These are phyloP conservation scores for Ophiostoma quercus DNA, from an alignment of 2,329 filamentous ascomycete species.

Conservation along the genomic window DNA sequence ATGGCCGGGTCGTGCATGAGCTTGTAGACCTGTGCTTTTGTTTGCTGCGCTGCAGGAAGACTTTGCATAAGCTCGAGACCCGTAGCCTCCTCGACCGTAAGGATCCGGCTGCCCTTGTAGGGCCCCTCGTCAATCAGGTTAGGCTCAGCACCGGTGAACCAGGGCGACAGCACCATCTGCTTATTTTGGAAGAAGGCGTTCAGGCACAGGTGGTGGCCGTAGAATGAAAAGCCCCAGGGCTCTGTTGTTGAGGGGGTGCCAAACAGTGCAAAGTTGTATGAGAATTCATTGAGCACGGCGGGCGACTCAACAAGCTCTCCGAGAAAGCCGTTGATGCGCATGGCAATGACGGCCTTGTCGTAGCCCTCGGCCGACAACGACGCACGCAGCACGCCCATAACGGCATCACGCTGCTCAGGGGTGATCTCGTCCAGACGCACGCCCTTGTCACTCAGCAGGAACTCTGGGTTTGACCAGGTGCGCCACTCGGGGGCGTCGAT, in stretches of 20 bases:
- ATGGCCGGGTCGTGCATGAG: slow-evolving; percentile 59
- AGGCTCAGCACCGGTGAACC: slow-evolving; percentile 76
- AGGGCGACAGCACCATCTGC: slow-evolving; percentile 66
- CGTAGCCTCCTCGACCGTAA: slow-evolving; percentile 57
- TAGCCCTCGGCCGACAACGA: slow-evolving; percentile 67
- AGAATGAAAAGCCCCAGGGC: slow-evolving; percentile 70
- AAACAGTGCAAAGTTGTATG: slow-evolving; percentile 48
- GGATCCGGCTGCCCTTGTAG: slow-evolving; percentile 58
- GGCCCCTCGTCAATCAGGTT: slow-evolving; percentile 65
- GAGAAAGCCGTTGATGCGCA: slow-evolving; percentile 71
- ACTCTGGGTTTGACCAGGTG: slow-evolving; percentile 65
- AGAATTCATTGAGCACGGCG: slow-evolving; percentile 65
- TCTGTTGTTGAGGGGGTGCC: slow-evolving; percentile 44
- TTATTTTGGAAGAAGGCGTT: slow-evolving; percentile 61
- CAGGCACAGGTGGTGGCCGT: slow-evolving; percentile 73
- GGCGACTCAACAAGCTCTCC: slow-evolving; percentile 60
- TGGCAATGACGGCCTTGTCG: slow-evolving; percentile 61
- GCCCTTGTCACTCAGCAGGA: slow-evolving; percentile 63
- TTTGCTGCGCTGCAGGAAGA: slow-evolving; percentile 44
- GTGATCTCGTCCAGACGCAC: slow-evolving; percentile 59
- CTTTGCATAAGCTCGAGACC: slow-evolving; percentile 67
- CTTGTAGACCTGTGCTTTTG: slow-evolving; percentile 52
- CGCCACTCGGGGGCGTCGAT: slow-evolving; percentile 59
- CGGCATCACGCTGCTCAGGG: slow-evolving; percentile 40
- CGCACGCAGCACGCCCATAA: slow-evolving; percentile 51